Base-by-base conservation (phyloP, 768 basidiomycete genomes). In the Suillus placidus region DNA sequence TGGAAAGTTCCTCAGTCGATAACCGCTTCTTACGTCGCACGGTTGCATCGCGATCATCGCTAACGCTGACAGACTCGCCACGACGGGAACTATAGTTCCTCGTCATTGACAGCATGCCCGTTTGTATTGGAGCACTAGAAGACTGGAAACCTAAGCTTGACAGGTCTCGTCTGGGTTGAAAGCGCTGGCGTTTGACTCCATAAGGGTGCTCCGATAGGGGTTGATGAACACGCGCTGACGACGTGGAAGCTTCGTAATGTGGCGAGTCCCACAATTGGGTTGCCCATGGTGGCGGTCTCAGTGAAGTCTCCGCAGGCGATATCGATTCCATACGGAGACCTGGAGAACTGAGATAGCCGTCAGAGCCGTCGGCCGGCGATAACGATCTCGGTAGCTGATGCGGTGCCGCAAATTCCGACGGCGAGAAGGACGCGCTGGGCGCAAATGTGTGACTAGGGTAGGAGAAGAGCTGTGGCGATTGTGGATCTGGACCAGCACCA, bases 1-100 rank as follows among this genome's bases (percentile, higher is more conserved):
- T 72, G 62, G 71, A 66, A 63, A 66, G 64, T 37, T 76, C 75
- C 40, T 78, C 77, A 79, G 76, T 80, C 81, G 60, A 30, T 30
- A 75, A 70, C 63, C 80, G 78, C 82, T 86, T 82, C 76, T 80
- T 88, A 67, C 86, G 82, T 67, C 90, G 85, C 45, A 93, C 80
- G n/a, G 92, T 93, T 64, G 88, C 89, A 75, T 91, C 90, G 64
- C 84, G 84, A 68, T 91, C 90, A 62, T 90, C 83, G 62, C 74
- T 80, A 60, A 84, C 76, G 71, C 84, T 85, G 64, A 85, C 84
- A 16, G 89, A 90, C 71, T 89, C 90, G 63, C 89, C 86, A 35
- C 88, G 84, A 57, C 87, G 84, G 58, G 40, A 38, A 74, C 84
- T 88, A 81, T 90, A 92, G 18, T 83, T 76, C 40, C 92, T 83